Percentiles rank a stretch among this genome's conserved stretches.
phyloP scores from a whole-genome alignment of 495 filamentous ascomycete species.

The Lepidopterella palustris region DNA sequence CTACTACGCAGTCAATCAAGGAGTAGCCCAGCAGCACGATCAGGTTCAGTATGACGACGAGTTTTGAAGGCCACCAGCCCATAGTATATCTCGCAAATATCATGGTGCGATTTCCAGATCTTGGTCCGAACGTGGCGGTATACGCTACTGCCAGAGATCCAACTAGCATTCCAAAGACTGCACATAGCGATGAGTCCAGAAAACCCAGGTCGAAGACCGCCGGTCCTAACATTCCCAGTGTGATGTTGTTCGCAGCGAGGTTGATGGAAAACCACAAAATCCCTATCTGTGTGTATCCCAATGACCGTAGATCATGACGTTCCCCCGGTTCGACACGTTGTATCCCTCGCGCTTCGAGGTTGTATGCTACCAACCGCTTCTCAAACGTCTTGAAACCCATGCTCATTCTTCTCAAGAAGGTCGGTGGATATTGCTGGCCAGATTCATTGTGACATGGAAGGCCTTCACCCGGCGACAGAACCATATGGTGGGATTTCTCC shows the following conservation, averaged over 20 bases:
- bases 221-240: slow-evolving; percentile 64
- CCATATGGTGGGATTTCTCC: slow-evolving; percentile 23
- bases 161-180: slow-evolving; percentile 52
- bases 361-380: slow-evolving; percentile 33
- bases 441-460: slow-evolving; percentile 9
- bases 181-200: slow-evolving; percentile 57
- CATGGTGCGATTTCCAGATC: slow-evolving; percentile 65
- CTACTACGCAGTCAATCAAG: slow-evolving; percentile 63
- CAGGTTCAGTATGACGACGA: slow-evolving; percentile 64
- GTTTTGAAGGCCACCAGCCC: slow-evolving; percentile 75
- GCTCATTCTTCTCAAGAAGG: slow-evolving; percentile 5
- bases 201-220: slow-evolving; percentile 64
- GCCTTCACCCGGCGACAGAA: slow-evolving; percentile 11
- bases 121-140: slow-evolving; percentile 66
- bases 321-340: slow-evolving; percentile 56
- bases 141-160: slow-evolving; percentile 58
- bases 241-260: slow-evolving; percentile 68
- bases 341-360: slow-evolving; percentile 63
- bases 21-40: slow-evolving; percentile 66
- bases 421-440: neutral
- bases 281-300: slow-evolving; percentile 60
- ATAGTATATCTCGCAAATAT: slow-evolving; percentile 63
- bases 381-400: slow-evolving; percentile 27
- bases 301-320: slow-evolving; percentile 51
- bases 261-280: slow-evolving; percentile 73